Percentiles rank a stretch among this genome's conserved stretches.
These are phyloP conservation scores for Asterionellopsis glacialis DNA, from an alignment of 108 stramenopile genomes.

Conservation along the genomic window DNA sequence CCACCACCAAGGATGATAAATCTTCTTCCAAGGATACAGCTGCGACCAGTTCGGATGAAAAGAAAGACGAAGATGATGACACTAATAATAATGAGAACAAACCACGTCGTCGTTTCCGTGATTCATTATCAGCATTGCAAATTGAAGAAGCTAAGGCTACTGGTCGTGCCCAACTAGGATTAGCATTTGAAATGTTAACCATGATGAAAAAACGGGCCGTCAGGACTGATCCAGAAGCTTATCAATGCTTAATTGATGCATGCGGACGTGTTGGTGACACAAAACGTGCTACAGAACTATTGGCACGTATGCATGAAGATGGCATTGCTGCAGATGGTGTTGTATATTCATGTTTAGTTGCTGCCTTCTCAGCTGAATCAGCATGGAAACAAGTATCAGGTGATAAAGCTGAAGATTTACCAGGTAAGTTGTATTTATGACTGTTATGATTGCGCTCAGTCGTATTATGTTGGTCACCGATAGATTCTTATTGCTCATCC, in stretches of 20 bases:
- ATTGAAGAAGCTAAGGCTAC: conserved; percentile 82
- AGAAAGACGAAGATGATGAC: not conserved
- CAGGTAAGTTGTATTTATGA: too few relatives aligned
- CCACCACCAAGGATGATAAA: conserved; percentile 2
- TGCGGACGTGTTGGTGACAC: conserved; percentile 84
- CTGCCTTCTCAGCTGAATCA: conserved; percentile 74
- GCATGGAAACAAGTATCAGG: conserved; percentile 68
- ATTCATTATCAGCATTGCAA: conserved; percentile 59
- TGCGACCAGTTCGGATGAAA: too few relatives aligned
- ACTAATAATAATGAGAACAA: not conserved
- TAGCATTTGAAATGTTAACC: conserved; percentile 78
- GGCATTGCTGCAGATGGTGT: conserved; percentile 84
- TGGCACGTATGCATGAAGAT: conserved; percentile 80
- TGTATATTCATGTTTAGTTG: conserved; percentile 80
- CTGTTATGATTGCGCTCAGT: too few relatives aligned
- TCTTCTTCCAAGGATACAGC: too few relatives aligned
- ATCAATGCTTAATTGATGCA: conserved; percentile 78
- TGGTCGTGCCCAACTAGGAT: conserved; percentile 61
- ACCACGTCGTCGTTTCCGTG: conserved; percentile 58
- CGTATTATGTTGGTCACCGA: not conserved
- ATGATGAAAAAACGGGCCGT: conserved; percentile 82
- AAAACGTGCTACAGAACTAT: conserved; percentile 66
- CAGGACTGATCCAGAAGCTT: conserved; percentile 74
- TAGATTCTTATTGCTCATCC: not conserved
- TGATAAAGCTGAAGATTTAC: conserved; percentile 54